Percentiles rank a stretch among this genome's conserved stretches.
phyloP scores from a whole-genome alignment of 306 rosid species.

The Comarum palustre region DNA sequence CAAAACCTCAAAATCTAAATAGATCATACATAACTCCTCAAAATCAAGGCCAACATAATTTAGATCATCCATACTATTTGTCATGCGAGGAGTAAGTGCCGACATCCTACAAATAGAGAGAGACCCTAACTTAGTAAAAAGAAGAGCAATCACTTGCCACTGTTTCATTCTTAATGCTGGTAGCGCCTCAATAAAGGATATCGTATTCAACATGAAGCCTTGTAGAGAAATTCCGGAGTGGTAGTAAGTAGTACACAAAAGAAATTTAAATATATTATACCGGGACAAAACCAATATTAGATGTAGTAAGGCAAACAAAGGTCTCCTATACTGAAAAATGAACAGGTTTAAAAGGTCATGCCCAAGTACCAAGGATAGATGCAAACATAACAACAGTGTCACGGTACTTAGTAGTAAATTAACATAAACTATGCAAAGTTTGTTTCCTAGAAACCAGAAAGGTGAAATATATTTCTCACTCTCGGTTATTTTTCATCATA shows the following conservation, averaged over 20 bases:
- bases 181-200: slow-evolving; percentile 75
- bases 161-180: slow-evolving; percentile 83
- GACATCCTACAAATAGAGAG: slow-evolving; percentile 76
- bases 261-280: background rate
- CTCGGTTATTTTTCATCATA: background rate
- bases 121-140: slow-evolving; percentile 59
- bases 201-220: slow-evolving; percentile 74
- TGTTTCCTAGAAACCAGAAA: background rate
- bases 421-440: background rate
- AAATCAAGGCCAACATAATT: too few species aligned
- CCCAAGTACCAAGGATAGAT: background rate
- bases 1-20: too few species aligned
- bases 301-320: background rate
- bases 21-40: too few species aligned
- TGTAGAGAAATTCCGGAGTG: slow-evolving; percentile 28
- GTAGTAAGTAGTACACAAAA: slow-evolving; percentile 16
- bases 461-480: background rate
- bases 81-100: slow-evolving; percentile 56
- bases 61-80: slow-evolving; percentile 59
- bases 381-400: background rate
- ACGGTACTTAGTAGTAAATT: background rate
- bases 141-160: slow-evolving; percentile 80
- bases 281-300: background rate
- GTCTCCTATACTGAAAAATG: background rate
- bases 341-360: background rate